Evolutionary conservation across 345 rosid genomes (phyloP).

Genomic region (Murraya koenigii): DNA sequence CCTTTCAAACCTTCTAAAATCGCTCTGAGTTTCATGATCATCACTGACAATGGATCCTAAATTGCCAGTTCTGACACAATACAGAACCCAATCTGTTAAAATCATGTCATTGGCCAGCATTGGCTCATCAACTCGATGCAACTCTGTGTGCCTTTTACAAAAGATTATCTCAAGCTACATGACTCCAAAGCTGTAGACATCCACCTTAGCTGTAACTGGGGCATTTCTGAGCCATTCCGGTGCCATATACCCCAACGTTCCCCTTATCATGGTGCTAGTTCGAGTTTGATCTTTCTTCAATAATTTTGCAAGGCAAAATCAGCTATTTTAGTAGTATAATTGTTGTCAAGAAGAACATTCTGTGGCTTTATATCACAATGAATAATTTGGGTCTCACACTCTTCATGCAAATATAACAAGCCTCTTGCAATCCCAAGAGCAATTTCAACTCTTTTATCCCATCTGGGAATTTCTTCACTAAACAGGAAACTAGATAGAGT

Average conservation of each 20-base stretch:
- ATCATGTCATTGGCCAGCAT: constrained; percentile 16
- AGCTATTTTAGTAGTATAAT: constrained; percentile 26
- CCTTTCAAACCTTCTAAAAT: constrained; percentile 17
- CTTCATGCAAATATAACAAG: constrained; percentile 44
- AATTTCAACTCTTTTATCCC: constrained; percentile 37
- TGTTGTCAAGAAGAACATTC: constrained; percentile 39
- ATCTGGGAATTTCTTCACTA: constrained; percentile 27
- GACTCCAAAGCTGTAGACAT: constrained; percentile 37
- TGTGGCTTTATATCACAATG: constrained; percentile 55
- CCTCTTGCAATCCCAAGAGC: constrained; percentile 36
- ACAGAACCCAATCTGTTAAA: constrained; percentile 32
- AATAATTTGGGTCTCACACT: constrained; percentile 43
- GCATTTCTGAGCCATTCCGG: constrained; percentile 50
- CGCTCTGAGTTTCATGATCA: constrained; percentile 20
- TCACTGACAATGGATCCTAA: constrained; percentile 13
- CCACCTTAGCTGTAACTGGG: constrained; percentile 28
- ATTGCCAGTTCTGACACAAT: constrained; percentile 16
- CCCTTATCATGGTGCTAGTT: constrained; percentile 36
- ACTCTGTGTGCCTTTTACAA: constrained; percentile 27
- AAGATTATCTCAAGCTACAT: constrained; percentile 31
- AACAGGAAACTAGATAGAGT: constrained; percentile 35
- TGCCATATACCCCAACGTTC: constrained; percentile 47
- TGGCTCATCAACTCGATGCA: constrained; percentile 17
- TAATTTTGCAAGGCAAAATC: constrained; percentile 39
- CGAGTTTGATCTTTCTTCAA: constrained; percentile 35